Percentiles rank a stretch among this genome's conserved stretches.
Evolutionary conservation across 2,329 filamentous ascomycete genomes (phyloP).

Genomic region (Pleurostoma richardsiae): DNA sequence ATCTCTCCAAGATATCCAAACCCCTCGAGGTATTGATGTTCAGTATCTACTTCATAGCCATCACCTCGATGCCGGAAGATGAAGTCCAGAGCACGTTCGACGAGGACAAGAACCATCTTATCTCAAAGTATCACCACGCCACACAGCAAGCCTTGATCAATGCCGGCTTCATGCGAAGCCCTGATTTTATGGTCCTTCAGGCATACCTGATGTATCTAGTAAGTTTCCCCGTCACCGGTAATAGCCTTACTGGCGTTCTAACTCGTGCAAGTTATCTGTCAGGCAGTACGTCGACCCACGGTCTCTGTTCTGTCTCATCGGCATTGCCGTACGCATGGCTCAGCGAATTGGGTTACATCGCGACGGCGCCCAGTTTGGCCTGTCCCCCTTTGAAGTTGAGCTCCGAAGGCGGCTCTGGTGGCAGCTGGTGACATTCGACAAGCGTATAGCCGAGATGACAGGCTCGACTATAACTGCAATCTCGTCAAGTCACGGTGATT

Average conservation of each 20-base stretch:
- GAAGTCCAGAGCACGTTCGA: conserved; percentile 47
- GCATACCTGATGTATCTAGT: conserved; percentile 64
- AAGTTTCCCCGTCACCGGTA: conserved; percentile 18
- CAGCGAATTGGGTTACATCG: conserved; percentile 65
- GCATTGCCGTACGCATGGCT: conserved; percentile 61
- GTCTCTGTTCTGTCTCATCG: conserved; percentile 56
- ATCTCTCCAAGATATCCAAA: conserved; percentile 47
- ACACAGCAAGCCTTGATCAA: conserved; percentile 62
- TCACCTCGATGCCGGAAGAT: conserved; percentile 52
- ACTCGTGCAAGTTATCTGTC: conserved; percentile 41
- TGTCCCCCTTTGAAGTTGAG: conserved; percentile 59
- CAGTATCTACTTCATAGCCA: conserved; percentile 54
- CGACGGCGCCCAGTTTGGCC: conserved; percentile 47
- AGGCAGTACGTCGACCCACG: conserved; percentile 56
- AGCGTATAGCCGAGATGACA: conserved; percentile 62
- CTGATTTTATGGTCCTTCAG: conserved; percentile 61
- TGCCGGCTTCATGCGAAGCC: conserved; percentile 60
- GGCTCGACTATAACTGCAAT: conserved; percentile 53
- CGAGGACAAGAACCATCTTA: conserved; percentile 44
- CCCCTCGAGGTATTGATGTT: conserved; percentile 66
- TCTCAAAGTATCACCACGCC: conserved; percentile 49
- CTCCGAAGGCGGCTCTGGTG: conserved; percentile 71
- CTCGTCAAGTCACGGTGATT: conserved; percentile 44
- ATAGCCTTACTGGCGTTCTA: conserved; percentile 1
- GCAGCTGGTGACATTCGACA: conserved; percentile 64